phyloP scores from a whole-genome alignment of 2,329 filamentous ascomycete species.

The Fonsecaea monophora region DNA sequence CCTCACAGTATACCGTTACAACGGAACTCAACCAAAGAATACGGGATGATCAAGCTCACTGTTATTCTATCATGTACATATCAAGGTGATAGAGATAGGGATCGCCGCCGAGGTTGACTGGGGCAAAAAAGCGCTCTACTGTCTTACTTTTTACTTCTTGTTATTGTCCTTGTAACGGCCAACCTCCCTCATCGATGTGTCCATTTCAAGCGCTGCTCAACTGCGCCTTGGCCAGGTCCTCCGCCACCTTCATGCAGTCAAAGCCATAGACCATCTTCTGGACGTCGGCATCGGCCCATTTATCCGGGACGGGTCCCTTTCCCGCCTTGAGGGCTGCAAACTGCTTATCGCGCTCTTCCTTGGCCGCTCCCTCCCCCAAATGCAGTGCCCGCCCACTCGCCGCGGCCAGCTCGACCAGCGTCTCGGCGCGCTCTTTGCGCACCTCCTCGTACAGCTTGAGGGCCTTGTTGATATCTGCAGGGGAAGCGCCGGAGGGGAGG shows the following conservation, averaged over 20 bases:
- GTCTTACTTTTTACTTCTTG: background rate
- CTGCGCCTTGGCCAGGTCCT: constrained; percentile 47
- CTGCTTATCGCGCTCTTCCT: constrained; percentile 64
- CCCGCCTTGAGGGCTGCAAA: constrained; percentile 61
- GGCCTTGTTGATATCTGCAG: constrained; percentile 58
- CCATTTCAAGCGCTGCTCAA: background rate
- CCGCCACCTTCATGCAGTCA: constrained; percentile 65
- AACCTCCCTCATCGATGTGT: background rate
- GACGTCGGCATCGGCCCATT: constrained; percentile 74
- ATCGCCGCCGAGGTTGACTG: no score
- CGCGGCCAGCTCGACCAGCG: constrained; percentile 63
- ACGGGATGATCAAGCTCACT: background rate
- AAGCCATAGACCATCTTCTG: constrained; percentile 71
- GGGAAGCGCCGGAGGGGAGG: constrained; percentile 51
- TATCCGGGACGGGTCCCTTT: constrained; percentile 64
- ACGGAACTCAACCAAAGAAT: background rate
- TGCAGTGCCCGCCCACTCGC: constrained; percentile 62
- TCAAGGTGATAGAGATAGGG: background rate
- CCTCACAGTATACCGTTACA: no score
- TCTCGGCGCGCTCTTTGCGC: constrained; percentile 63
- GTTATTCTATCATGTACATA: background rate
- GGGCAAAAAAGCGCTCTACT: no score
- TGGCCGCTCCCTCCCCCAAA: constrained; percentile 64
- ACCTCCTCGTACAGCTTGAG: constrained; percentile 63
- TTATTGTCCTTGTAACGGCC: background rate